Conservation (phyloP, 805 yeast species). For the Saccharomycopsis sp. region DNA sequence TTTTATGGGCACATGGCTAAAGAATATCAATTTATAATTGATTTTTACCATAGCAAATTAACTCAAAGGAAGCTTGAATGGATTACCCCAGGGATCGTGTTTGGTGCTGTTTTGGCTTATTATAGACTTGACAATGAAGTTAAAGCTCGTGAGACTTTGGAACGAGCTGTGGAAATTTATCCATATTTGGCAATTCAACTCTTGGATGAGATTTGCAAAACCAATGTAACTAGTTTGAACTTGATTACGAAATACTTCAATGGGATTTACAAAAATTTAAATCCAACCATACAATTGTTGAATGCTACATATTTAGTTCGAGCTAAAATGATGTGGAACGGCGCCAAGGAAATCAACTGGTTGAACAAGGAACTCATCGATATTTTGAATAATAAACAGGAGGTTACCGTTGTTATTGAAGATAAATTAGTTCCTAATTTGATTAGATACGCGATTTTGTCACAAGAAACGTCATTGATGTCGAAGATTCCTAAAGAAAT, state of each 20-base stretch:
- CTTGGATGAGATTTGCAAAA: constrained; percentile 38
- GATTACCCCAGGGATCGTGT: constrained; percentile 67
- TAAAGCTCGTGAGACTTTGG: constrained; percentile 43
- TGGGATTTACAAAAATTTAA: constrained; percentile 4
- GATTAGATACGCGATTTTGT: constrained; percentile 58
- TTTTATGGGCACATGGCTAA: constrained; percentile 62
- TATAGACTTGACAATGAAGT: constrained; percentile 34
- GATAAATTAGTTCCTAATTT: constrained; percentile 49
- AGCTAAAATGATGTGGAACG: constrained; percentile 49
- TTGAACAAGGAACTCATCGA: constrained; percentile 36
- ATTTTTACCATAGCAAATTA: constrained; percentile 50
- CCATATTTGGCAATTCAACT: constrained; percentile 51
- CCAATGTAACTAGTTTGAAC: neutral
- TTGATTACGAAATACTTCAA: neutral
- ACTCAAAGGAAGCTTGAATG: constrained; percentile 53
- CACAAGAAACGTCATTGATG: constrained; percentile 67
- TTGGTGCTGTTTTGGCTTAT: constrained; percentile 60
- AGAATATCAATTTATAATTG: constrained; percentile 56
- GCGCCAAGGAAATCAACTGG: constrained; percentile 38
- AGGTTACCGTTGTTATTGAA: constrained; percentile 2
- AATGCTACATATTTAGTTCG: constrained; percentile 55
- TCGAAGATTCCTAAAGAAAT: constrained; percentile 56
- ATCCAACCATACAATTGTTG: constrained; percentile 31
- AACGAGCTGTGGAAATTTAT: constrained; percentile 45
- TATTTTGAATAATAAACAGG: constrained; percentile 19